Evolutionary conservation across 257 asterid species (phyloP).

Genomic region (Nicotiana sylvestris): DNA sequence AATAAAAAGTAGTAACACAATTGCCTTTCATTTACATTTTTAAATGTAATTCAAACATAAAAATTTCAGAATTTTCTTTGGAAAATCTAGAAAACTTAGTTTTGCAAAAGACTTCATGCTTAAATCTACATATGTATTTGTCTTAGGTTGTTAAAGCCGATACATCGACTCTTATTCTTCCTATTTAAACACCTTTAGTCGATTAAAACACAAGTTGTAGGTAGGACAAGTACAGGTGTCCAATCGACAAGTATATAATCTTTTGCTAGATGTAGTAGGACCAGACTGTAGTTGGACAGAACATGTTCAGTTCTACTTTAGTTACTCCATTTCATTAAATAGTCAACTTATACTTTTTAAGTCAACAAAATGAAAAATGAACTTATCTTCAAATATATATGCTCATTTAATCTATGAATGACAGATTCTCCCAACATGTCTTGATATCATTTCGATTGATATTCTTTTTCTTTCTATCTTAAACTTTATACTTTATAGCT

Average conservation of each 20-base stretch:
- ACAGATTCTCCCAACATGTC: background rate
- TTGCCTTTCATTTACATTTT: no score
- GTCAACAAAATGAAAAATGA: background rate
- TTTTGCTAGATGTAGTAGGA: background rate
- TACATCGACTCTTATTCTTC: no score
- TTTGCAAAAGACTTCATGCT: no score
- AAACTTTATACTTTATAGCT: background rate
- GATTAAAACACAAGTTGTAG: no score
- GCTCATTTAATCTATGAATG: background rate
- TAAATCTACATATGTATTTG: no score
- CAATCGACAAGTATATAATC: background rate
- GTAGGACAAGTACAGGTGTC: no score
- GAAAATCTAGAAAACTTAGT: no score
- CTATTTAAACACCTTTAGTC: no score
- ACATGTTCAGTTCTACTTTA: background rate
- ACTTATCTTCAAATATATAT: background rate
- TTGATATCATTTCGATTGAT: background rate
- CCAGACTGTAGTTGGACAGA: background rate
- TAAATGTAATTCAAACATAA: no score
- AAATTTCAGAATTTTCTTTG: no score
- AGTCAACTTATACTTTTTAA: background rate
- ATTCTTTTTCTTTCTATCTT: background rate
- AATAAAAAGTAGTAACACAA: no score
- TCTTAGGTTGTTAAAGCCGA: no score
- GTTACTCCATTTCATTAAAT: background rate